phyloP scores from a whole-genome alignment of 805 yeast species.

The Metschnikowia drakensbergensis region DNA sequence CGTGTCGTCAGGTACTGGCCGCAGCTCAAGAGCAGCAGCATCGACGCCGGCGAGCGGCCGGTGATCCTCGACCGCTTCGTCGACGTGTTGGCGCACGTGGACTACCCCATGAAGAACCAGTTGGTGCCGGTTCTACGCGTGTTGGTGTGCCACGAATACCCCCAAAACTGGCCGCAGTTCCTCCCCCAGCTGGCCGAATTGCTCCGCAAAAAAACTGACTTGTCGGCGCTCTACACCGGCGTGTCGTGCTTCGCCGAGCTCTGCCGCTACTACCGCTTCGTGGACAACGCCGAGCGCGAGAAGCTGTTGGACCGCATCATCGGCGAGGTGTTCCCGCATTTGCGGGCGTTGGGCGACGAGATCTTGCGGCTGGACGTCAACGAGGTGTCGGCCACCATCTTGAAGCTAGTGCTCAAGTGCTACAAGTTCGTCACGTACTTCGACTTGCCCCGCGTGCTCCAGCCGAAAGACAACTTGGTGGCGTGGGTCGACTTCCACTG shows the following conservation, averaged over 20 bases:
- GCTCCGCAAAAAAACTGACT: constrained; percentile 26
- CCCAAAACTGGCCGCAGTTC: constrained; percentile 35
- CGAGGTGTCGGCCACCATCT: constrained; percentile 40
- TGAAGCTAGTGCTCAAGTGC: constrained; percentile 67
- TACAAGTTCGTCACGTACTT: constrained; percentile 73
- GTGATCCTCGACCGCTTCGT: constrained; percentile 66
- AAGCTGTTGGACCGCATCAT: constrained; percentile 43
- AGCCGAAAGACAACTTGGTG: constrained; percentile 44
- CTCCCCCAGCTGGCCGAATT: constrained; percentile 31
- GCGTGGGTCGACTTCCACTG: constrained; percentile 80
- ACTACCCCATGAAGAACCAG: constrained; percentile 36
- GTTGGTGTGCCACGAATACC: constrained; percentile 33
- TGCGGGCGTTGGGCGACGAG: constrained; percentile 62
- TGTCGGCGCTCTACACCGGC: constrained; percentile 54
- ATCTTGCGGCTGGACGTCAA: constrained; percentile 25
- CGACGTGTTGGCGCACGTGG: constrained; percentile 48
- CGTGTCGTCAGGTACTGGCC: constrained; percentile 63
- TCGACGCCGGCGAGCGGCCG: constrained; percentile 72
- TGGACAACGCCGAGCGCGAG: constrained; percentile 42
- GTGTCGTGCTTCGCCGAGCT: constrained; percentile 67
- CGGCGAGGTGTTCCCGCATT: constrained; percentile 56
- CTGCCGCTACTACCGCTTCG: constrained; percentile 68
- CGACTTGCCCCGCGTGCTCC: constrained; percentile 66
- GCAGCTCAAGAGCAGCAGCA: constrained; percentile 19
- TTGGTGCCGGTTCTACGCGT: constrained; percentile 40